phyloP scores from a whole-genome alignment of 2,329 filamentous ascomycete species.

The Myriangium duriaei region DNA sequence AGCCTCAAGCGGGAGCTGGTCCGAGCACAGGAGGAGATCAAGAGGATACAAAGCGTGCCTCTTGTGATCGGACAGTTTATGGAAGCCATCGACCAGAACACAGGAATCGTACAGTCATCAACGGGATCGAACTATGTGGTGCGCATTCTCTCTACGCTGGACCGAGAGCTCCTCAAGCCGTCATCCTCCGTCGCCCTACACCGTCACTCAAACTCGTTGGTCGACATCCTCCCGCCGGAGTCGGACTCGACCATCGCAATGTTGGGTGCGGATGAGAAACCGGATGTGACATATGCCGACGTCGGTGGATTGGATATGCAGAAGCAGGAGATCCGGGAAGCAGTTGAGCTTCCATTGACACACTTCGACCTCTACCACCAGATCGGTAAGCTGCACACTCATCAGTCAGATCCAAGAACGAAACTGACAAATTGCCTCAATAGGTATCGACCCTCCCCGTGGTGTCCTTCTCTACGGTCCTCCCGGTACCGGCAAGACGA shows the following conservation, averaged over 20 bases:
- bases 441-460: constrained; percentile 88
- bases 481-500: constrained; percentile 91
- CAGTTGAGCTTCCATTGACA: constrained; percentile 88
- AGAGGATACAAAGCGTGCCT: constrained; percentile 96
- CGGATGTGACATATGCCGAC: constrained; percentile 94
- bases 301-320: constrained; percentile 98
- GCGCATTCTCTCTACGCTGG: constrained; percentile 92
- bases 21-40: constrained; percentile 96
- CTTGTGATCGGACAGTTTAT: constrained; percentile 98
- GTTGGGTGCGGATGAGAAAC: constrained; percentile 93
- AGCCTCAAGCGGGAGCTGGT: constrained; percentile 96
- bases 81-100: constrained; percentile 99
- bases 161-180: constrained; percentile 94
- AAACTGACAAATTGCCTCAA: too few relatives aligned
- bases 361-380: constrained; percentile 99
- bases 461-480: constrained; percentile 94
- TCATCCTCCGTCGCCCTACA: constrained; percentile 96
- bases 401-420: too few relatives aligned
- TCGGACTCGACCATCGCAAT: constrained; percentile 98
- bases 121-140: constrained; percentile 99
- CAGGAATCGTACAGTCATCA: constrained; percentile 94
- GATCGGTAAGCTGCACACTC: constrained; percentile 43
- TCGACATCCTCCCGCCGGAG: constrained; percentile 97
- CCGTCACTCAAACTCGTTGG: constrained; percentile 93
- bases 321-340: constrained; percentile 98